A percentile compares a stretch with the other conserved stretches of the same genome.
phyloP scores from a whole-genome alignment of 306 rosid genomes.

The Neltuma alba region DNA sequence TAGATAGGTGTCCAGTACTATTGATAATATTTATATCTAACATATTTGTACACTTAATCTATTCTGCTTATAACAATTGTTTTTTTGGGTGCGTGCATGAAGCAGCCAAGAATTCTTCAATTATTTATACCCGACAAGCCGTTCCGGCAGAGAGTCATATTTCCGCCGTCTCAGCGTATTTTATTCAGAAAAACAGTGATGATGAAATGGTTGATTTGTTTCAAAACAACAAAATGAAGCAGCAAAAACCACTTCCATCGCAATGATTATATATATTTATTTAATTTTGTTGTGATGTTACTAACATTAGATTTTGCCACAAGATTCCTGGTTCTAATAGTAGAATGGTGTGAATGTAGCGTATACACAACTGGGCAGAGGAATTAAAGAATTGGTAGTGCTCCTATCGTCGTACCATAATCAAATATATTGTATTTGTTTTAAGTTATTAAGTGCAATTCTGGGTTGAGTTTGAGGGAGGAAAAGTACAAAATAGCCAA shows the following conservation, averaged over 20 bases:
- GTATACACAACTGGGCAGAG: constrained; percentile 23
- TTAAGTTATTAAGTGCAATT: background rate
- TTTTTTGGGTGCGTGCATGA: background rate
- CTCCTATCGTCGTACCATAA: constrained; percentile 15
- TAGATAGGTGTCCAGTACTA: background rate
- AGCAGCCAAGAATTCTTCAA: constrained; percentile 13
- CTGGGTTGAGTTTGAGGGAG: constrained; percentile 6
- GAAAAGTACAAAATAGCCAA: constrained; percentile 28
- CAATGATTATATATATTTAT: background rate
- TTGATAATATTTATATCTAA: background rate
- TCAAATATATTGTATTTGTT: too few species aligned
- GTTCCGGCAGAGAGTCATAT: constrained; percentile 39
- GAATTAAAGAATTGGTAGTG: constrained; percentile 4
- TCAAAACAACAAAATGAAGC: background rate
- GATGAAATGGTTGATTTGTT: background rate
- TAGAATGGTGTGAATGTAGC: constrained; percentile 26
- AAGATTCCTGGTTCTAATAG: background rate
- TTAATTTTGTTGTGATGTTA: constrained; percentile 6
- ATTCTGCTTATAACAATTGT: background rate
- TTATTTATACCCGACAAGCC: constrained; percentile 47
- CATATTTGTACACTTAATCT: background rate
- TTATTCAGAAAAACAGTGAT: background rate
- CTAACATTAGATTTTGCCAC: constrained; percentile 14
- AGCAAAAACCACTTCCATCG: background rate
- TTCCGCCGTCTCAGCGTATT: constrained; percentile 5